Percentiles rank a stretch among this genome's conserved stretches.
Conservation (phyloP, 2,329 filamentous ascomycete species). For the Aspergillus novoparasiticus region DNA sequence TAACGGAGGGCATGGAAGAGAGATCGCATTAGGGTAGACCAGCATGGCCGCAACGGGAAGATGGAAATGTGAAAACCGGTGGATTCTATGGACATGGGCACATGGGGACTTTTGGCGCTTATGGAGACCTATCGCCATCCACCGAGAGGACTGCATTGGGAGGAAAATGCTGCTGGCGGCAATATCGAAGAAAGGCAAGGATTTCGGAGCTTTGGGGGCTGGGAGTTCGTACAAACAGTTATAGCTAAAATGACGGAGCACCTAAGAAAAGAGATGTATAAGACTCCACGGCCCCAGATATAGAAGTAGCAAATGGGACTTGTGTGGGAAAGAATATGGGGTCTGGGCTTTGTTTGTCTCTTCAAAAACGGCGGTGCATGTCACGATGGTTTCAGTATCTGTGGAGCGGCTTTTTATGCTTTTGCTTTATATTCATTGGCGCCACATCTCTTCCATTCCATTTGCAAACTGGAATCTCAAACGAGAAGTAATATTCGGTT, state of each 20-base stretch:
- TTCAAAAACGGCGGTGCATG: neutral
- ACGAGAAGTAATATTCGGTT: neutral
- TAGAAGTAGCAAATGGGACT: slow-evolving; percentile 11
- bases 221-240: slow-evolving; percentile 45
- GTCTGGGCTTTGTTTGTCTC: neutral
- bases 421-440: neutral
- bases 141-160: slow-evolving; percentile 14
- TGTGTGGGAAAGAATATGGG: neutral
- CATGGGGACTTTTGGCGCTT: slow-evolving; percentile 14
- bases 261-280: slow-evolving; percentile 39
- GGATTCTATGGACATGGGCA: slow-evolving; percentile 5
- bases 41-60: neutral
- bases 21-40: neutral
- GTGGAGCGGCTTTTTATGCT: neutral
- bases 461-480: neutral
- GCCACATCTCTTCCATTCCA: neutral
- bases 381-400: neutral
- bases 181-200: slow-evolving; percentile 10
- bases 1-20: slow-evolving; percentile 1
- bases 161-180: slow-evolving; percentile 11
- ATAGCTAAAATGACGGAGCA: slow-evolving; percentile 48
- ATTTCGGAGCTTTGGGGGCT: slow-evolving; percentile 4
- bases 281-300: slow-evolving; percentile 28
- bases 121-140: slow-evolving; percentile 4
- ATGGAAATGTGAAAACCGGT: slow-evolving; percentile 6